phyloP scores from a whole-genome alignment of 1,284 basidiomycete species.

The Takashimella tepidaria region DNA sequence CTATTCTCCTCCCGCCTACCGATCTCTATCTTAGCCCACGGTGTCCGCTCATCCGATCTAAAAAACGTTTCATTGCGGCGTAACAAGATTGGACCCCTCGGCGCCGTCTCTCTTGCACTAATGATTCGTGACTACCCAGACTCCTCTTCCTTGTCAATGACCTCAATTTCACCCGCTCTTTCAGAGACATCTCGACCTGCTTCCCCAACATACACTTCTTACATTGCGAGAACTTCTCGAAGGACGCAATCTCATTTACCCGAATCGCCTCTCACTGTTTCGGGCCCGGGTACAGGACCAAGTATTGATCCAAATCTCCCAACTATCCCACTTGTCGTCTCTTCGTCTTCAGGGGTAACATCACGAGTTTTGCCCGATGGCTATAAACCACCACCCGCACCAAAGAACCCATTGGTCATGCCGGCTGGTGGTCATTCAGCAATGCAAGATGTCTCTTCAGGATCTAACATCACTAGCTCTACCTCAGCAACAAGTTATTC shows the following conservation, averaged over 20 bases:
- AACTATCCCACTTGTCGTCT: conserved; percentile 57
- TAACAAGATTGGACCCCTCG: conserved; percentile 73
- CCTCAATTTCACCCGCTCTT: conserved; percentile 45
- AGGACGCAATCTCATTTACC: conserved; percentile 4
- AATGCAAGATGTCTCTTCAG: conserved; percentile 34
- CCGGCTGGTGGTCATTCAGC: conserved; percentile 28
- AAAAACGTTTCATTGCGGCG: conserved; percentile 80
- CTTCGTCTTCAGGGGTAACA: conserved; percentile 68
- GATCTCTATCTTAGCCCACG: conserved; percentile 66
- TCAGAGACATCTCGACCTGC: conserved; percentile 51
- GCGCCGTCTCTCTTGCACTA: conserved; percentile 83
- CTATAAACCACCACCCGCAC: conserved; percentile 33
- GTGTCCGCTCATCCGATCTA: conserved; percentile 72
- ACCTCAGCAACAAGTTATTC: conserved; percentile 1
- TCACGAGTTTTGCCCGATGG: conserved; percentile 55
- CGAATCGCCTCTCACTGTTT: conserved; percentile 1
- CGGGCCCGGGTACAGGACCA: too few species aligned
- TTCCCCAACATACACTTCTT: conserved; percentile 63
- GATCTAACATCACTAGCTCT: background rate
- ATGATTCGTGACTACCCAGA: conserved; percentile 95
- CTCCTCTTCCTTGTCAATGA: conserved; percentile 45
- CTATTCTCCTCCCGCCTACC: too few species aligned
- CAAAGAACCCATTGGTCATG: conserved; percentile 35
- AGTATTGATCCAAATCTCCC: conserved; percentile 24
- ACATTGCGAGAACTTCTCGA: conserved; percentile 56